Conservation (phyloP, 352 stramenopile species). For the Phytophthora melonis region DNA sequence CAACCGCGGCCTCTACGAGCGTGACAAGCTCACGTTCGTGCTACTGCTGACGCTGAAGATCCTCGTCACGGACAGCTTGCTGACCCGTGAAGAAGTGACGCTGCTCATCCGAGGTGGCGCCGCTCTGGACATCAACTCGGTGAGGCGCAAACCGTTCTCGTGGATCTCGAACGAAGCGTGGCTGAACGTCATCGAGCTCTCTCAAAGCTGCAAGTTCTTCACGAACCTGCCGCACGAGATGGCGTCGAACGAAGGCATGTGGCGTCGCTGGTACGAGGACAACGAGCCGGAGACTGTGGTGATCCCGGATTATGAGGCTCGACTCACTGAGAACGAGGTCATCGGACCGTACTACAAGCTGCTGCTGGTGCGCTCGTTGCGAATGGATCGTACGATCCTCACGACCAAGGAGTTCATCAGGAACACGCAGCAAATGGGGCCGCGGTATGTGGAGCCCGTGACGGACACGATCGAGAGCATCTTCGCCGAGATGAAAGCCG, state of each 20-base stretch:
- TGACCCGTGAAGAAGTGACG: constrained; percentile 96
- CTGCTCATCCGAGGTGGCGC: constrained; percentile 96
- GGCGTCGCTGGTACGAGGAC: constrained; percentile 98
- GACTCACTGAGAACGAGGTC: constrained; percentile 92
- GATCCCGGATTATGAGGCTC: constrained; percentile 96
- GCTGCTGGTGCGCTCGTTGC: constrained; percentile 96
- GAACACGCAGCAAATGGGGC: constrained; percentile 97
- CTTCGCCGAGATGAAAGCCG: constrained; percentile 95
- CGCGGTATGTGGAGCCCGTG: constrained; percentile 97
- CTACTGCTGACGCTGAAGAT: constrained; percentile 98
- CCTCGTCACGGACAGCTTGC: constrained; percentile 93
- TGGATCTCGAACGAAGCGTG: constrained; percentile 98
- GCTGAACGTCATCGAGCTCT: constrained; percentile 98
- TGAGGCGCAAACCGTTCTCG: constrained; percentile 96
- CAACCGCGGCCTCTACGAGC: constrained; percentile 98
- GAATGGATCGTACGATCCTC: constrained; percentile 98
- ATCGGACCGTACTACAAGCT: constrained; percentile 98
- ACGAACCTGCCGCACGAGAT: constrained; percentile 97
- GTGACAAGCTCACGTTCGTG: constrained; percentile 99
- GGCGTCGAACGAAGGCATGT: constrained; percentile 96
- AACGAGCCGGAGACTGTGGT: constrained; percentile 97
- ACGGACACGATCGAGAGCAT: constrained; percentile 99
- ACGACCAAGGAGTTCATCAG: constrained; percentile 98
- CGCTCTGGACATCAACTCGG: constrained; percentile 97
- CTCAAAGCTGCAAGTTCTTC: constrained; percentile 97